A percentile compares a stretch with the other conserved stretches of the same genome.
These are phyloP conservation scores for Schoenoplectus triqueter DNA, from an alignment of 202 grass and related monocot species.

Conservation along the genomic window DNA sequence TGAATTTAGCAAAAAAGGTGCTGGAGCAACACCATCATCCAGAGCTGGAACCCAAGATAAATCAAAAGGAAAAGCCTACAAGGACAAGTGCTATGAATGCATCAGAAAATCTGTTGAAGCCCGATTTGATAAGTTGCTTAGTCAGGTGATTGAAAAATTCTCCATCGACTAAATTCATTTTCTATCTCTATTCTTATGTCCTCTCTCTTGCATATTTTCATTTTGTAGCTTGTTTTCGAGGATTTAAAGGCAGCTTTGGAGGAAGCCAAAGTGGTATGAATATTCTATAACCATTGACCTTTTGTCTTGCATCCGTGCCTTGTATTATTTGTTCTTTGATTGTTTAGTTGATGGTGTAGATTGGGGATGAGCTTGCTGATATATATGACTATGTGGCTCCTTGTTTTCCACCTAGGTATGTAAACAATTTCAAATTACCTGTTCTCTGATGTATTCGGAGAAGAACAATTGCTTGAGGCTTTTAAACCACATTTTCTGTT, in stretches of 20 bases:
- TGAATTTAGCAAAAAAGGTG: slow-evolving; percentile 68
- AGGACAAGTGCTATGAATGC: slow-evolving; percentile 93
- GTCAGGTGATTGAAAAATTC: slow-evolving; percentile 51
- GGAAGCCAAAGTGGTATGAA: slow-evolving; percentile 92
- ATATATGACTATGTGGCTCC: slow-evolving; percentile 99
- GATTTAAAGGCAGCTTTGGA: slow-evolving; percentile 97
- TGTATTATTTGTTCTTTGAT: slow-evolving; percentile 39
- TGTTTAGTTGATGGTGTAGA: slow-evolving; percentile 53
- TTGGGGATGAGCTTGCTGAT: slow-evolving; percentile 95
- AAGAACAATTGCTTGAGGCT: slow-evolving; percentile 12
- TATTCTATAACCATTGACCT: slow-evolving; percentile 24
- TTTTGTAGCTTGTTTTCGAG: slow-evolving; percentile 81
- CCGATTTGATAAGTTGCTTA: slow-evolving; percentile 86
- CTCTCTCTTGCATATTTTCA: slow-evolving; percentile 47
- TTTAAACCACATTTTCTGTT: background rate
- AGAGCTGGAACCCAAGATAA: slow-evolving; percentile 72
- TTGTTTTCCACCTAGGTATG: slow-evolving; percentile 98
- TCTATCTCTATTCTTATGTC: slow-evolving; percentile 40
- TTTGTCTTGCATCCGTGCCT: slow-evolving; percentile 35
- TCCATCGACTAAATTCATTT: slow-evolving; percentile 37
- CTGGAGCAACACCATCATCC: slow-evolving; percentile 54
- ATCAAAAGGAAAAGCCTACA: slow-evolving; percentile 86
- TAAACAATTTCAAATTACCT: slow-evolving; percentile 15
- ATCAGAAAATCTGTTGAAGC: slow-evolving; percentile 89
- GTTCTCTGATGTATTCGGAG: background rate